Evolutionary conservation across 208 protist genomes (phyloP), one percentile per base, ranked within the genome.

Genomic region (Wallacemonas sp.): DNA sequence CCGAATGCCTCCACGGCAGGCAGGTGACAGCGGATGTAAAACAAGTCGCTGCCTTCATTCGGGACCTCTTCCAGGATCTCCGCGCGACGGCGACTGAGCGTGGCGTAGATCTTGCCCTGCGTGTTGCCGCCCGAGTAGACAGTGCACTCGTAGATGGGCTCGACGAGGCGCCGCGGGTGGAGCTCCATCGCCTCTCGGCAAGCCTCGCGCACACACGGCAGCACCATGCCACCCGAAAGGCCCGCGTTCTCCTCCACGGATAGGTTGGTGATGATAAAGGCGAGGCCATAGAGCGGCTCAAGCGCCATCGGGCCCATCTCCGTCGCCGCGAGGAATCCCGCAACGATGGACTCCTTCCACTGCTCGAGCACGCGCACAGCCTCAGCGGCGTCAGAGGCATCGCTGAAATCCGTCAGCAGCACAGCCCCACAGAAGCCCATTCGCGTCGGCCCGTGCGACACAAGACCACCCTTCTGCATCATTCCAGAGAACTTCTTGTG

Each of bases 1-100:
- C 98, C 98, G 87, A 99, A 99, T 33, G 88, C 95, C 80, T 99
- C 97, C 1, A 91, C 90, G 0, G 99, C 98, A 1, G 99, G 99
- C 12, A 99, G 72, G 59, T 86, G 68, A 36, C 96, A 93, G 31
- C 88, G 72, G 62, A 99, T 98, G 59, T 93, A 89, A 70, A 99
- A 99, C 26, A 98, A 77, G 46, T 96, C 84, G 55, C 94, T 98
- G 62, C 97, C 97, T 68, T 99, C 97, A 59, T 96, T 94, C 42
- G 98, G 90, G 47, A 98, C 96, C 66, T 99, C 98, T 30, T 95
- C 86, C 15, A 98, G 46, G 33, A 99, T 98, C 19, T 96, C 87
- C 2, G 90, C 77, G 41, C 96, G 82, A 28, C 93, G 86, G n/a
- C 90, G 90, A 46, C 80, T 92, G 9, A 98, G 79, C 9, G 90